Conservation (phyloP, 345 rosid species). For the Camelina neglecta region DNA sequence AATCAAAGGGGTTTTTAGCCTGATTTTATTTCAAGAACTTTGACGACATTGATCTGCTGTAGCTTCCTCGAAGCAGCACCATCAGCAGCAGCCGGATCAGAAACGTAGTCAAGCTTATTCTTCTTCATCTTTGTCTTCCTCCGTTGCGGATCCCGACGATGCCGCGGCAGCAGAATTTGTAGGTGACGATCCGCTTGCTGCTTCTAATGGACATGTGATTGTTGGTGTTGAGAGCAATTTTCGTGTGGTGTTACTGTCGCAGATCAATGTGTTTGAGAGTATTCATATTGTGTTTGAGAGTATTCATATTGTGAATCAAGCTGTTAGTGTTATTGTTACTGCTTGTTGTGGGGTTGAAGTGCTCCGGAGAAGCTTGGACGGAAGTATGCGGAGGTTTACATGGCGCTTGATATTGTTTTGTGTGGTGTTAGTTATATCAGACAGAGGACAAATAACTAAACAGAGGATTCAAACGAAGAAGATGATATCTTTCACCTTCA, state of each 20-base stretch:
- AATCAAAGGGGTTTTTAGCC: no score
- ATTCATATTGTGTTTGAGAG: slow-evolving; percentile 91
- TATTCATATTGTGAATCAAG: slow-evolving; percentile 93
- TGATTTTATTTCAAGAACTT: no score
- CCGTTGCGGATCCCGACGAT: slow-evolving; percentile 50
- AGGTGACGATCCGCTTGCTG: slow-evolving; percentile 96
- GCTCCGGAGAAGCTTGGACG: slow-evolving; percentile 87
- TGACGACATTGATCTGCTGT: no score
- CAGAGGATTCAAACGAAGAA: slow-evolving; percentile 50
- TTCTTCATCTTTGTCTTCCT: slow-evolving; percentile 21
- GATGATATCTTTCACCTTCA: slow-evolving; percentile 58
- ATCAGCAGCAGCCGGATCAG: slow-evolving; percentile 7
- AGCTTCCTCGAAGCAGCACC: no score
- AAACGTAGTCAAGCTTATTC: slow-evolving; percentile 43
- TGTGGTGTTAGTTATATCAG: slow-evolving; percentile 85
- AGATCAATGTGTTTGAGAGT: slow-evolving; percentile 58
- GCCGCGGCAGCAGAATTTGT: slow-evolving; percentile 55
- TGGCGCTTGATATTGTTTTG: slow-evolving; percentile 94
- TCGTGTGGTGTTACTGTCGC: slow-evolving; percentile 88
- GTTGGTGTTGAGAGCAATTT: slow-evolving; percentile 97
- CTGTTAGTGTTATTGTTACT: slow-evolving; percentile 90
- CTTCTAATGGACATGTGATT: slow-evolving; percentile 93
- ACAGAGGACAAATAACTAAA: slow-evolving; percentile 50
- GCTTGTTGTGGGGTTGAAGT: slow-evolving; percentile 99
- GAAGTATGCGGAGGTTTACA: slow-evolving; percentile 94